Evolutionary conservation across 2,329 filamentous ascomycete species (phyloP), one percentile per base, ranked within the genome.

Genomic region (Pseudogymnoascus sp.): DNA sequence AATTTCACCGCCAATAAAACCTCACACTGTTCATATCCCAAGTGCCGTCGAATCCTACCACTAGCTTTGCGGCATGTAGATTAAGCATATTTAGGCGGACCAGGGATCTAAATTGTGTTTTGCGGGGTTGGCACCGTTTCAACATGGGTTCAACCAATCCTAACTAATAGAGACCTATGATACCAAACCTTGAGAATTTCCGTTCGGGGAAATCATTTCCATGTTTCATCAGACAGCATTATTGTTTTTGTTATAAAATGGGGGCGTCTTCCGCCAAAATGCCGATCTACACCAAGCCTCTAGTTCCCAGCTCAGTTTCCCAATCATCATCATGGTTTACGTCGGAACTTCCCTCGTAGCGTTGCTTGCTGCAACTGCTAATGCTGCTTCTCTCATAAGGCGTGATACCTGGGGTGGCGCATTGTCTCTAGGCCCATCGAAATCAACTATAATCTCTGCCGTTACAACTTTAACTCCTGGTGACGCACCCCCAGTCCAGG

Each of bases 401-500:
- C 47, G 47, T 28, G 75, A 76, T 47, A 70, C 65, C 33, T 77
- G 75, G 75, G 76, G 75, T 33, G 75, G 75, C 15, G 71, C 72
- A 21, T 72, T 77, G 8, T 77, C 74, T 8, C 72, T 77, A 3
- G 75, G 76, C 28, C 74, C 72, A 13, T 68, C 72, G 2, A 76
- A 72, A 50, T 76, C 75, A 5, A 73, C 72, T 47, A 78, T 78
- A 63, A 66, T 74, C 67, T 72, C 74, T 35, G 73, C 76, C 4
- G 73, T 76, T 13, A 78, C 77, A 7, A 77, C 73, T 5, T 64
- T 78, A n/a, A 74, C 76, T 36, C 76, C 76, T 1, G 77, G 77
- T 21, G 65, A 68, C 1, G 75, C 76, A 0, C 77, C 77, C 6
- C 47, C 71, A 0, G 73, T 71, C 0, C 76, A 78, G 60, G 74